A percentile compares a stretch with the other conserved stretches of the same genome.
These are phyloP conservation scores for Blakeslea trispora DNA, from an alignment of 371 early-diverging fungal species.

Conservation along the genomic window DNA sequence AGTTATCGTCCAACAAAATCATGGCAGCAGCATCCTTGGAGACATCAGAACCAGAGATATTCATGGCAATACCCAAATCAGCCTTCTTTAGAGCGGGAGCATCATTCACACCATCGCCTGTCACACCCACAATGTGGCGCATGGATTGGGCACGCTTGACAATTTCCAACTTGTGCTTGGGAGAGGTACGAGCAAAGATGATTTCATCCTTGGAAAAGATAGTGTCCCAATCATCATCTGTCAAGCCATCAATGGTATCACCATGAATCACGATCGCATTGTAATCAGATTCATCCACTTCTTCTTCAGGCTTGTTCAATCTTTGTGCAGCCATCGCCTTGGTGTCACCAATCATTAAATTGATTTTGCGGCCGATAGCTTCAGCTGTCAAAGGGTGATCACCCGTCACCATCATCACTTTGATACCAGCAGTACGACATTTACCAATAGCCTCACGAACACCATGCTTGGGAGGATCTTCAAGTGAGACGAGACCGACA, in stretches of 20 bases:
- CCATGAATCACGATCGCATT: constrained; percentile 93
- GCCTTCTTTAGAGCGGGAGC: constrained; percentile 94
- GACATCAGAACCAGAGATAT: constrained; percentile 91
- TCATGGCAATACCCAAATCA: constrained; percentile 97
- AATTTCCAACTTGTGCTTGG: constrained; percentile 52
- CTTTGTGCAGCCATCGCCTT: constrained; percentile 72
- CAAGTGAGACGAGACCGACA: constrained; percentile 84
- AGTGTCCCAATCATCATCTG: constrained; percentile 87
- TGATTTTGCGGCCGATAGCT: constrained; percentile 88
- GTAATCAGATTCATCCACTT: constrained; percentile 78
- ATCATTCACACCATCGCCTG: constrained; percentile 98
- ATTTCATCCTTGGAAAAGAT: constrained; percentile 40
- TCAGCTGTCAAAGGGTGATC: constrained; percentile 93
- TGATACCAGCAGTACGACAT: constrained; percentile 90
- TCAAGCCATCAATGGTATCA: constrained; percentile 78
- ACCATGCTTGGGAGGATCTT: constrained; percentile 97
- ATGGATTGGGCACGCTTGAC: constrained; percentile 43
- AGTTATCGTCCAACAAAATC: constrained; percentile 96
- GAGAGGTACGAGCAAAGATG: constrained; percentile 60
- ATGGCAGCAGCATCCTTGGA: constrained; percentile 97
- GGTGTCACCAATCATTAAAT: constrained; percentile 88
- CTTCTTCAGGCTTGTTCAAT: constrained; percentile 56
- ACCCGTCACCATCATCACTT: constrained; percentile 97
- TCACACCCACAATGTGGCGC: constrained; percentile 50
- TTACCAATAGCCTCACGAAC: constrained; percentile 95